phyloP scores from a whole-genome alignment of 148 eudicot species.

The Vaccinium myrtillus region DNA sequence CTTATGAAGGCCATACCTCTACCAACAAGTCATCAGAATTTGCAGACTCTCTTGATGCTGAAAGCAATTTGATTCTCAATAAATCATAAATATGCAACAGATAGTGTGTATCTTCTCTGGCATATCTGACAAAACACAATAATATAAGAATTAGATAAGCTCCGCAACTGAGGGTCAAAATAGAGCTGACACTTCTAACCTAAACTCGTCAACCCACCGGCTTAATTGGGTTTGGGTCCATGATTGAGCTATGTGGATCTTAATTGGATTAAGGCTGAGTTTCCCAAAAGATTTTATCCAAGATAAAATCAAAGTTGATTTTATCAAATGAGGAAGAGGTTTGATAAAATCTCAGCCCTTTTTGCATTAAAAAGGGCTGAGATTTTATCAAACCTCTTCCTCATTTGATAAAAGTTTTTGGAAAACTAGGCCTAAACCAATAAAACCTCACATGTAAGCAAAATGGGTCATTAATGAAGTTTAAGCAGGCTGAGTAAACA shows the following conservation, averaged over 20 bases:
- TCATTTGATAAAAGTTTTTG: no score
- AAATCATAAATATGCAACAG: slow-evolving; percentile 82
- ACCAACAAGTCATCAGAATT: slow-evolving; percentile 50
- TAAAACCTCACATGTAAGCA: background rate
- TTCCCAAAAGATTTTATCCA: no score
- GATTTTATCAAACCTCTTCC: no score
- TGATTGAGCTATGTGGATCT: background rate
- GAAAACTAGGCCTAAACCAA: background rate
- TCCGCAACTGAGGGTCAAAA: background rate
- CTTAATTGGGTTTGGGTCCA: background rate
- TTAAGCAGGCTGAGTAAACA: background rate
- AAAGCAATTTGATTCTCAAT: slow-evolving; percentile 60
- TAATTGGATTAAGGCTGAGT: background rate
- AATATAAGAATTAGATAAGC: background rate
- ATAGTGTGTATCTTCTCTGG: slow-evolving; percentile 97
- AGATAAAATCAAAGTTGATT: no score
- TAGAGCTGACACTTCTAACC: background rate
- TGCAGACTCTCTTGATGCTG: slow-evolving; percentile 45
- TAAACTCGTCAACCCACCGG: background rate
- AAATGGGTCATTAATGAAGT: background rate
- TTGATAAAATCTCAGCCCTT: no score
- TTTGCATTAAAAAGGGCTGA: no score
- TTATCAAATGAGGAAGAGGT: no score
- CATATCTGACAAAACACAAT: slow-evolving; percentile 58
- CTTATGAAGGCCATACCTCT: slow-evolving; percentile 43